Base-by-base conservation (phyloP, 1,139 yeast genomes). In the Debaryomyces subglobosus region DNA sequence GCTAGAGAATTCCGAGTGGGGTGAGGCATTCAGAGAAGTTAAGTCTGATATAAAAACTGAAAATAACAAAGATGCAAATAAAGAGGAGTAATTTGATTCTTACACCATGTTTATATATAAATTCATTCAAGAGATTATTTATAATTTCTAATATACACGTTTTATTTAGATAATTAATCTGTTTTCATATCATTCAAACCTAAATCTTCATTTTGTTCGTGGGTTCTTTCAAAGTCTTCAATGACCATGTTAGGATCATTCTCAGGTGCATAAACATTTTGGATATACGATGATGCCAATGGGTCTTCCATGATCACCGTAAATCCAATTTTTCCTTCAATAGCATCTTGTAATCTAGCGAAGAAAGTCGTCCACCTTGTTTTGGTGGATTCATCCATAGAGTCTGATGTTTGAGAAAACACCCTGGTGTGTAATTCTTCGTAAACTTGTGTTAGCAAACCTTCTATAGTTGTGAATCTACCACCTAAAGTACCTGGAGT, bases 401-500 rank as follows among this genome's bases (percentile, higher is more conserved):
- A 88, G 64, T 94, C 99, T 1, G 96, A 87, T 2, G 95, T 85
- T 64, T 88, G 87, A 6, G 90, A 80, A 65, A 89, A 89, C 9
- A 94, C 96, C 67, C 96, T 83, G 15, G 86, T 74, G 60, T 91
- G 88, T 55, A 95, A 81, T 68, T 94, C 99, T 52, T 90, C 97
- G 57, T 83, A 77, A 16, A 94, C 98, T 69, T 95, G 98, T 44
- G 82, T 78, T 56, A 95, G 73, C 51, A 95, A 78, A 52, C 99
- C 99, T 72, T 94, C 99, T 56, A 94, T 75, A 18, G 99, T 95
- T 43, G 99, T 95, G 74, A 95, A 95, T 64, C 99, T 82, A 47
- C 99, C 99, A 52, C 99, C 99, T 48, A 95, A 78, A 12, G 99
- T 95, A 52, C 99, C 99, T 35, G 97, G 95, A 13, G 95, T 90